phyloP scores from a whole-genome alignment of 257 asterid species.

The Lycium ferocissimum region DNA sequence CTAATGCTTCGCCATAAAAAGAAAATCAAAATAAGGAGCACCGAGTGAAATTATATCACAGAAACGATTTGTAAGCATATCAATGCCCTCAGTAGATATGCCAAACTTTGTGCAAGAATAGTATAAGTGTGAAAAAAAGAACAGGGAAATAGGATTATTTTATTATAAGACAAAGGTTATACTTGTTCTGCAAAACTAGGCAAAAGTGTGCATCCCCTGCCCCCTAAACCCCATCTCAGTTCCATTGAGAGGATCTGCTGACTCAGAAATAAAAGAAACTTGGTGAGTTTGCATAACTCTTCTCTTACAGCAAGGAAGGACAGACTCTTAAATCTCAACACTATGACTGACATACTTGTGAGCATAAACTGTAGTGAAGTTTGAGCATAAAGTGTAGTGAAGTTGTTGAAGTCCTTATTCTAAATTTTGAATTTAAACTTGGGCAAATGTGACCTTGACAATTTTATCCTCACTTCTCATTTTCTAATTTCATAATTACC shows the following conservation, averaged over 20 bases:
- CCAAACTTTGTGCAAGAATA: not conserved
- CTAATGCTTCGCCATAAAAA: conserved; percentile 32
- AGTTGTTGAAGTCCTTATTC: not conserved
- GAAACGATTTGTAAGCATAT: not conserved
- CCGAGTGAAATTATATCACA: not conserved
- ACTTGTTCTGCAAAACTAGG: not conserved
- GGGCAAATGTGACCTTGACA: conserved; percentile 10
- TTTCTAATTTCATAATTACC: conserved; percentile 13
- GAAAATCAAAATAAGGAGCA: conserved; percentile 23
- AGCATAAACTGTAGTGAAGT: conserved; percentile 14
- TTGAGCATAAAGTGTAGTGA: conserved; percentile 4
- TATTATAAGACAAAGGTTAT: not conserved
- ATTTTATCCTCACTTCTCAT: conserved; percentile 14
- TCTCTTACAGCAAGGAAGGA: not conserved
- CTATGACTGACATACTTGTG: not conserved
- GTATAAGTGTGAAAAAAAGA: not conserved
- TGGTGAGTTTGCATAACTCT: not conserved
- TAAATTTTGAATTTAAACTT: not conserved
- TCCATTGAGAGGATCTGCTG: not conserved
- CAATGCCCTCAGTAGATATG: not conserved
- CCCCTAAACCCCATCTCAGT: not conserved
- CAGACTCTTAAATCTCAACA: conserved; percentile 6
- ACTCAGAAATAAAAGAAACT: not conserved
- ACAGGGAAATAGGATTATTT: not conserved
- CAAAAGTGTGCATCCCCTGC: not conserved